Base-by-base conservation (phyloP, 2,329 filamentous ascomycete species). In the Pseudomassariella vexata region DNA sequence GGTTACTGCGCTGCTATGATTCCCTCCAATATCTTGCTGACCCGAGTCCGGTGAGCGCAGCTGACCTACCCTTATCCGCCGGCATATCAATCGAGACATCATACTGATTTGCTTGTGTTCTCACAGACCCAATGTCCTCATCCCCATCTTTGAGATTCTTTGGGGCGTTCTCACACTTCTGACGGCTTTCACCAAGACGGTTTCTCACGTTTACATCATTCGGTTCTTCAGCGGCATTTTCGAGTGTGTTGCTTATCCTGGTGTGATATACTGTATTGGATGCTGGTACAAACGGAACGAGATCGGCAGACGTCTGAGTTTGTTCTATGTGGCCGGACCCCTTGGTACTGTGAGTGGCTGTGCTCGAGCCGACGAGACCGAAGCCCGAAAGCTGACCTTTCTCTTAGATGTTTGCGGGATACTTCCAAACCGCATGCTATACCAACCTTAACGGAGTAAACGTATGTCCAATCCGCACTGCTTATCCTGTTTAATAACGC, bases 341-440 rank as follows among this genome's bases (percentile, higher is more conserved):
- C 53, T 72, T 1, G 67, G 66, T 0, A 59, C 62, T 4, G n/a
- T n/a, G n/a, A n/a, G n/a, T n/a, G n/a, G n/a, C n/a, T n/a, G n/a
- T n/a, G n/a, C n/a, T n/a, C n/a, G n/a, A n/a, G n/a, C n/a, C n/a
- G n/a, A n/a, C n/a, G n/a, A n/a, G n/a, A n/a, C n/a, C n/a, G n/a
- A n/a, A n/a, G n/a, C n/a, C n/a, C n/a, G n/a, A n/a, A n/a, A n/a
- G n/a, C n/a, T n/a, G n/a, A n/a, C n/a, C n/a, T n/a, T n/a, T n/a
- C n/a, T n/a, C n/a, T n/a, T n/a, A n/a, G n/a, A 69, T 71, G 63
- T 66, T 72, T 30, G 63, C 64, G 29, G 67, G 67, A 2, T 70
- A 69, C 40, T 50, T 75, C 1, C 70, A 75, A 42, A 64, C 70
- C 3, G 70, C 69, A 1, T 68, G 69, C 1, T 75, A 74, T 41